A percentile compares a stretch with the other conserved stretches of the same genome.
Conservation (phyloP, 495 filamentous ascomycete species). For the Acidomyces sp. region DNA sequence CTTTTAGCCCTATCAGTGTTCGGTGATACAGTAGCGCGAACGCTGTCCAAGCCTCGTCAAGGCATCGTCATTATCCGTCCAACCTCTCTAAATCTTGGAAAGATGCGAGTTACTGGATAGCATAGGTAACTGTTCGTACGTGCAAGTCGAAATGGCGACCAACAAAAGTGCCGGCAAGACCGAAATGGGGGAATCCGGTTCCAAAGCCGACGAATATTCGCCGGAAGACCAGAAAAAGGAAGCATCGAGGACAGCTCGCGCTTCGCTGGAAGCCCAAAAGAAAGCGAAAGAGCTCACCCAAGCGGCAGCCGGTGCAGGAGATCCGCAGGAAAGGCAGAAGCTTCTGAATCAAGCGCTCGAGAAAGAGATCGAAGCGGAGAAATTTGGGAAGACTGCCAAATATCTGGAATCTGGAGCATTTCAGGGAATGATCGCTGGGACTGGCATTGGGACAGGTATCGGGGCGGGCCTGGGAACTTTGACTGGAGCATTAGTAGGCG, state of each 20-base stretch:
- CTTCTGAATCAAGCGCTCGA: conserved; percentile 21
- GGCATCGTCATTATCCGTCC: too few species aligned
- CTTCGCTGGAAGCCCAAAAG: conserved; percentile 11
- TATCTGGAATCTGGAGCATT: conserved; percentile 10
- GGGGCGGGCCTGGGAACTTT: conserved; percentile 19
- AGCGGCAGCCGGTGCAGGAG: conserved; percentile 22
- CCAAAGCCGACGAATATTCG: too few species aligned
- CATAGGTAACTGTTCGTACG: too few species aligned
- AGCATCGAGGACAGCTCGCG: conserved; percentile 9
- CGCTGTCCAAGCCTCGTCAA: too few species aligned
- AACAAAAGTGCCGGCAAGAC: too few species aligned
- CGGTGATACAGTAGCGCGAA: too few species aligned
- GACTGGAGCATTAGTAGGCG: conserved; percentile 22
- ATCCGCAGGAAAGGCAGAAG: conserved; percentile 22
- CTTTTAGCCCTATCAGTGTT: too few species aligned
- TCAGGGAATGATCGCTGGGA: conserved; percentile 4
- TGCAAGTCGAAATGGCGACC: too few species aligned
- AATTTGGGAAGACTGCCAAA: conserved; percentile 23
- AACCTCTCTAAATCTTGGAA: too few species aligned
- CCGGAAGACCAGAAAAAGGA: conserved; percentile 15
- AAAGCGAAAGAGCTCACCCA: conserved; percentile 20
- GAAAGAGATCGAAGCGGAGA: conserved; percentile 21
- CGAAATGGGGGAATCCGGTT: too few species aligned
- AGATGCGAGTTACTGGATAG: too few species aligned
- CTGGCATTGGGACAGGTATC: conserved; percentile 11